phyloP scores from a whole-genome alignment of 805 yeast species.

The Cyberlindnera amylophila region DNA sequence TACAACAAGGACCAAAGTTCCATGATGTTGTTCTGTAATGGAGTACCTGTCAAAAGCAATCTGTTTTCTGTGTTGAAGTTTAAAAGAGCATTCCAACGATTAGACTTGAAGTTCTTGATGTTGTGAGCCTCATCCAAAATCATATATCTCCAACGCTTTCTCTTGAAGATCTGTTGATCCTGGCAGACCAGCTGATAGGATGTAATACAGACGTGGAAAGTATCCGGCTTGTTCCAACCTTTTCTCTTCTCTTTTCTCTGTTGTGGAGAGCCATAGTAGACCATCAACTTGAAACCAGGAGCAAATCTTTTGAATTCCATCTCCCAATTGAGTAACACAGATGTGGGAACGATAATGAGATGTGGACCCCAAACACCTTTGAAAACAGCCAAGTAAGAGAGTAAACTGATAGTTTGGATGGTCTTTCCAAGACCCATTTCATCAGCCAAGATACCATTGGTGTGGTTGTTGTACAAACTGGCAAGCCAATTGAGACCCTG shows the following conservation, averaged over 20 bases:
- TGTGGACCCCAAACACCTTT: constrained; percentile 98
- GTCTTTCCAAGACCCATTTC: constrained; percentile 99
- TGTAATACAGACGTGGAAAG: constrained; percentile 95
- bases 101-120: constrained; percentile 92
- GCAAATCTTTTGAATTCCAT: constrained; percentile 98
- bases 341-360: constrained; percentile 92
- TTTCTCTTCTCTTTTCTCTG: constrained; percentile 93
- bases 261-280: constrained; percentile 95
- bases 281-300: constrained; percentile 93
- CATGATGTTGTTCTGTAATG: constrained; percentile 89
- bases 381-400: constrained; percentile 88
- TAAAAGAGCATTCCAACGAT: constrained; percentile 92
- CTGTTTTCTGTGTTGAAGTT: constrained; percentile 92
- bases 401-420: constrained; percentile 86
- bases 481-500: constrained; percentile 98
- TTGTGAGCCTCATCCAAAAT: constrained; percentile 97
- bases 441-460: constrained; percentile 96
- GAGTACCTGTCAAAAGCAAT: constrained; percentile 90
- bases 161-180: constrained; percentile 88
- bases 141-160: constrained; percentile 95
- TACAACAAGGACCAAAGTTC: constrained; percentile 95
- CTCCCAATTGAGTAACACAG: constrained; percentile 97
- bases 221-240: constrained; percentile 96
- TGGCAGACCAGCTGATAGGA: constrained; percentile 97
- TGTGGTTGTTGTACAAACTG: constrained; percentile 82